phyloP scores from a whole-genome alignment of 202 grass and related monocot genomes.

The Carex arenaria region DNA sequence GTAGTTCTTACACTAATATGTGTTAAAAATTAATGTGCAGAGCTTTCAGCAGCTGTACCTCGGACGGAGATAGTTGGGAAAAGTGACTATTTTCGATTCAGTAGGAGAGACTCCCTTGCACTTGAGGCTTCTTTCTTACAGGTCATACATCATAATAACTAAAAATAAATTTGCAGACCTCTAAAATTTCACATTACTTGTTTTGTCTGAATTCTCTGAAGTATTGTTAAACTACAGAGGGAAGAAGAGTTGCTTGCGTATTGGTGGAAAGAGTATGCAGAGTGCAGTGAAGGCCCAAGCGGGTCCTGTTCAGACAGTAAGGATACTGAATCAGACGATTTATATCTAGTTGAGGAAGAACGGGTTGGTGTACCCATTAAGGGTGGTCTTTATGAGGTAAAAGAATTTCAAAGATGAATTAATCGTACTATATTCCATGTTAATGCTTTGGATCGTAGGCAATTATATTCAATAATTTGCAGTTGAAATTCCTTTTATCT shows the following conservation, averaged over 20 bases:
- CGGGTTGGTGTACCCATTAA: constrained; percentile 92
- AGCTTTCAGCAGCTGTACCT: constrained; percentile 74
- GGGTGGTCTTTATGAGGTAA: constrained; percentile 95
- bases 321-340: constrained; percentile 31
- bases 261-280: constrained; percentile 95
- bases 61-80: constrained; percentile 75
- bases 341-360: constrained; percentile 85
- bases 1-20: background rate
- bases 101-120: constrained; percentile 83
- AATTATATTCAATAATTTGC: background rate
- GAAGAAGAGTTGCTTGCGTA: constrained; percentile 79
- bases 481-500: background rate
- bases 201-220: constrained; percentile 11
- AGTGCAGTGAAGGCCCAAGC: constrained; percentile 84
- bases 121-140: constrained; percentile 91
- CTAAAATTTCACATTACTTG: background rate
- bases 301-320: constrained; percentile 30
- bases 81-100: constrained; percentile 94
- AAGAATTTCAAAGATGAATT: background rate
- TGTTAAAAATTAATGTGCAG: constrained; percentile 34
- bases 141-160: background rate
- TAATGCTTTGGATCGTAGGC: background rate
- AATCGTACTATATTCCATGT: background rate
- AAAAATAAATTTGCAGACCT: background rate
- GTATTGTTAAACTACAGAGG: constrained; percentile 49